These are phyloP conservation scores for Termitomyces sp. DNA, from an alignment of 768 basidiomycete species.

Conservation along the genomic window DNA sequence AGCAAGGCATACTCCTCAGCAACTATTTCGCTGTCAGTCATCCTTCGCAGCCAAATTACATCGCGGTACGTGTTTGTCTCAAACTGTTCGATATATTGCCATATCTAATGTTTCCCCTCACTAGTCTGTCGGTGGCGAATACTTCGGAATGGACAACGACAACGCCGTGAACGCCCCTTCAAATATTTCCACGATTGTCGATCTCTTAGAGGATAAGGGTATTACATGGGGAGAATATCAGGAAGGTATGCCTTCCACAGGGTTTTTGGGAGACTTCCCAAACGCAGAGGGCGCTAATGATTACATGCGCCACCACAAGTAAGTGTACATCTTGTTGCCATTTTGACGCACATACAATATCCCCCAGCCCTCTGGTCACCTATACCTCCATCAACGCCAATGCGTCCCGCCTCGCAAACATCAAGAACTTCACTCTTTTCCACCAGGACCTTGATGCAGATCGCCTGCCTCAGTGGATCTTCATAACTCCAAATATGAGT, in stretches of 20 bases:
- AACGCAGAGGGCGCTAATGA: conserved; percentile 15
- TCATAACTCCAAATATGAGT: conserved; percentile 55
- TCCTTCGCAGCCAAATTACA: conserved; percentile 60
- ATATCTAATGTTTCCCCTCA: background rate
- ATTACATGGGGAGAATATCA: conserved; percentile 61
- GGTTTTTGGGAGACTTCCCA: conserved; percentile 27
- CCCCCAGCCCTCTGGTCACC: conserved; percentile 35
- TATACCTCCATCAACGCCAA: conserved; percentile 44
- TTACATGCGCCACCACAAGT: conserved; percentile 28
- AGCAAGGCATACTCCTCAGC: background rate
- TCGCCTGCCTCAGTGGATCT: conserved; percentile 53
- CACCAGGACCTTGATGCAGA: conserved; percentile 47
- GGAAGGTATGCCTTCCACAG: conserved; percentile 51
- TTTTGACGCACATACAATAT: background rate
- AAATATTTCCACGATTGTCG: conserved; percentile 54
- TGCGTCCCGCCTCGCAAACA: conserved; percentile 32
- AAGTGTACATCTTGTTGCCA: background rate
- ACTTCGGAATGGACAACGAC: conserved; percentile 39
- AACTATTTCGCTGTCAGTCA: conserved; percentile 48
- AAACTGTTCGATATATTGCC: conserved; percentile 3
- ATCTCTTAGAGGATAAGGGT: conserved; percentile 50
- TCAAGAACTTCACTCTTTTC: conserved; percentile 62
- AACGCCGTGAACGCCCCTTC: conserved; percentile 27
- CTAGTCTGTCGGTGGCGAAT: conserved; percentile 11
- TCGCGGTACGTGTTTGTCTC: conserved; percentile 21